A percentile compares a stretch with the other conserved stretches of the same genome.
phyloP scores from a whole-genome alignment of 169 alveolate genomes.

The Hepatocystis sp. region DNA sequence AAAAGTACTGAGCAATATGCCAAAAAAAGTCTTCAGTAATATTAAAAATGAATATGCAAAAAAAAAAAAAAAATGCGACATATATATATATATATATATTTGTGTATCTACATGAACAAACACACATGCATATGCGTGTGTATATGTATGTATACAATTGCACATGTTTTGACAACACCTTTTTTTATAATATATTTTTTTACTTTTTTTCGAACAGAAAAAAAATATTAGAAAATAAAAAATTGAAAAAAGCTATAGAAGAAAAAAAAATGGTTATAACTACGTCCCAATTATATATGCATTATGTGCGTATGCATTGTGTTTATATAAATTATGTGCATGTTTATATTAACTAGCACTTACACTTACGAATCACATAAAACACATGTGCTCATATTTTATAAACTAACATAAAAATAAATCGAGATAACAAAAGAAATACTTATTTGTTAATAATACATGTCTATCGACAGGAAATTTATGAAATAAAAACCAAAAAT shows the following conservation, averaged over 20 bases:
- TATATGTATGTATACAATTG: neutral
- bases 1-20: conserved; percentile 54
- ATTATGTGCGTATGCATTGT: neutral
- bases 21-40: conserved; percentile 56
- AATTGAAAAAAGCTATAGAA: conserved; percentile 62
- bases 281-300: too few relatives aligned
- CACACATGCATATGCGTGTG: neutral
- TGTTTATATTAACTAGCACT: too few relatives aligned
- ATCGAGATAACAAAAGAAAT: neutral
- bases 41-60: neutral
- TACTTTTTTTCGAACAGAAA: conserved; percentile 20
- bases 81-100: neutral
- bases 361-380: too few relatives aligned
- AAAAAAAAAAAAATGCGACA: conserved; percentile 7
- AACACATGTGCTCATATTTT: too few relatives aligned
- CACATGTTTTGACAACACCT: neutral
- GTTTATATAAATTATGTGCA: too few relatives aligned
- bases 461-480: conserved; percentile 21
- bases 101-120: too few relatives aligned
- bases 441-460: neutral
- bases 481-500: conserved; percentile 44
- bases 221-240: conserved; percentile 62
- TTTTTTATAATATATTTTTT: too few relatives aligned
- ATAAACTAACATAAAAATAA: neutral
- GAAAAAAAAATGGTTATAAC: conserved; percentile 62